Evolutionary conservation across 768 basidiomycete genomes (phyloP).

Genomic region (Phlegmacium glaucopus): DNA sequence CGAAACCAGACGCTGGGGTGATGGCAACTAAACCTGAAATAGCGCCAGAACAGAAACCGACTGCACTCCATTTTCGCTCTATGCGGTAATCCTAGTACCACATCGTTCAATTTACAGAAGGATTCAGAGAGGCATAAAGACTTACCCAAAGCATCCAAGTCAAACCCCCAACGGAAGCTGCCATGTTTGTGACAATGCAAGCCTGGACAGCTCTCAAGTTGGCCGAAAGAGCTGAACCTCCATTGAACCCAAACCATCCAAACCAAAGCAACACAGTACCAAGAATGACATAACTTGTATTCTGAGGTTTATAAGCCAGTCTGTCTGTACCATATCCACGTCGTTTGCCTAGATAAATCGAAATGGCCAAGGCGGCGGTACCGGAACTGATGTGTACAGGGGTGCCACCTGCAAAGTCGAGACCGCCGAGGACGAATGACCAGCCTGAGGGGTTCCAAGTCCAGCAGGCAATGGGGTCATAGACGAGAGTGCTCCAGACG

Average conservation of each 20-base stretch:
- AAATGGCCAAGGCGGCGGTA: conserved; percentile 86
- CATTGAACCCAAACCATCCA: conserved; percentile 96
- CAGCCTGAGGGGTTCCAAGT: conserved; percentile 84
- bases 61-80: conserved; percentile 89
- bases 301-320: conserved; percentile 91
- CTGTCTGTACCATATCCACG: conserved; percentile 89
- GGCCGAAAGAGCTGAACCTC: conserved; percentile 85
- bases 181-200: conserved; percentile 91
- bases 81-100: conserved; percentile 75
- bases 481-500: conserved; percentile 84
- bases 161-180: conserved; percentile 83
- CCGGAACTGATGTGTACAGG: conserved; percentile 97
- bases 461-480: conserved; percentile 96
- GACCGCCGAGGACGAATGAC: conserved; percentile 77
- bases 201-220: conserved; percentile 87
- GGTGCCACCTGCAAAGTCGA: conserved; percentile 94
- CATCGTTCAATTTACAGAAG: not conserved
- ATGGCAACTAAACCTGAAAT: conserved; percentile 89
- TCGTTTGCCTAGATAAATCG: conserved; percentile 87
- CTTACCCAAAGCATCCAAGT: conserved; percentile 90
- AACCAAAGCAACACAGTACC: conserved; percentile 95
- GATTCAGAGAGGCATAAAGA: not conserved
- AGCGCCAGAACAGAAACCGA: conserved; percentile 95
- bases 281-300: conserved; percentile 89
- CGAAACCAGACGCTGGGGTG: conserved; percentile 81